Evolutionary conservation across 371 early-diverging fungal species (phyloP).

Genomic region (Mortierella sp.): DNA sequence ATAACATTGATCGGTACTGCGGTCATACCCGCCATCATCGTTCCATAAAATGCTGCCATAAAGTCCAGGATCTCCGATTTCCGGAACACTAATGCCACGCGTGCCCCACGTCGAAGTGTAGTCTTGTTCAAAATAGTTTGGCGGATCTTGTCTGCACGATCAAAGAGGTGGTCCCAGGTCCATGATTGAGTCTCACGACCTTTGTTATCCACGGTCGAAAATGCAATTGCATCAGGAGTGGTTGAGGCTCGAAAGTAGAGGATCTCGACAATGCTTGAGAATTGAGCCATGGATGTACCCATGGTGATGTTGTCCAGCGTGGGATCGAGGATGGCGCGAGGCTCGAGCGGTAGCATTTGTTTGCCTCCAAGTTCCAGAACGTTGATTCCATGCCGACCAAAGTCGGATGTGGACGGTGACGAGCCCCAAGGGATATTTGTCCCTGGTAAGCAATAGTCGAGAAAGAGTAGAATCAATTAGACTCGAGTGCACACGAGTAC

Average conservation of each 20-base stretch:
- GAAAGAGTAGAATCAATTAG: no score
- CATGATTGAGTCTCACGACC: conserved; percentile 70
- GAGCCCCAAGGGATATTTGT: conserved; percentile 22
- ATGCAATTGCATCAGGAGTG: conserved; percentile 54
- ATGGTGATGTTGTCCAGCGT: conserved; percentile 24
- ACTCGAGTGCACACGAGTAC: no score
- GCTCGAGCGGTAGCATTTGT: conserved; percentile 39
- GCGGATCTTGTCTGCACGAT: conserved; percentile 73
- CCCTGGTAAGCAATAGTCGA: not conserved
- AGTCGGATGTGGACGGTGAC: conserved; percentile 1
- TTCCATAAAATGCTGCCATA: conserved; percentile 77
- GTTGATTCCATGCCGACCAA: conserved; percentile 20
- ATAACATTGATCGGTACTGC: conserved; percentile 85
- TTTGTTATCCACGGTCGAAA: conserved; percentile 71
- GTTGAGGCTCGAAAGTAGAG: conserved; percentile 12
- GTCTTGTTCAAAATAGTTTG: conserved; percentile 63
- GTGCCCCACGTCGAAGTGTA: conserved; percentile 63
- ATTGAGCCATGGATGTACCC: conserved; percentile 27
- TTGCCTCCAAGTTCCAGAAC: conserved; percentile 29
- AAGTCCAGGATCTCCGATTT: conserved; percentile 82
- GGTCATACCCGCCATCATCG: conserved; percentile 80
- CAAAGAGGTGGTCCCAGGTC: conserved; percentile 76
- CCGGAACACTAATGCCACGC: conserved; percentile 81
- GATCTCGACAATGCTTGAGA: conserved; percentile 28
- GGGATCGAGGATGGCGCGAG: conserved; percentile 21